Base-by-base conservation (phyloP, 2,329 filamentous ascomycete genomes). In the Microdochium nivale region DNA sequence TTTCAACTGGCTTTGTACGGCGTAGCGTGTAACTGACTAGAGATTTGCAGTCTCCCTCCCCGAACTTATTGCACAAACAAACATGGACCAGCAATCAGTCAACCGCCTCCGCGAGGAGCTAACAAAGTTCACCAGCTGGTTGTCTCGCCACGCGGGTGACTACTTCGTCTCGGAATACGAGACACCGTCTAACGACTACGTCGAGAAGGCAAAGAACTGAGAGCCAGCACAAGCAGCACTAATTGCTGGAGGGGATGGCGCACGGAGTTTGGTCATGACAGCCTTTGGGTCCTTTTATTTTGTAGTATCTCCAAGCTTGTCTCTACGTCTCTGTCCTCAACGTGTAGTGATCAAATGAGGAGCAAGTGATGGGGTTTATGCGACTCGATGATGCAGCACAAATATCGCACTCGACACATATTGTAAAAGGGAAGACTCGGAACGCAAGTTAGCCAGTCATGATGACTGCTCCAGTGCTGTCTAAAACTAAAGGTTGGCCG, bases 1-100 rank as follows among this genome's bases (percentile, higher is more conserved):
- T 48, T 24, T 19, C 23, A 47, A 46, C 7, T 43, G n/a, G n/a
- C n/a, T n/a, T n/a, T n/a, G n/a, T n/a, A 32, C 8, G 3, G 33
- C 9, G 7, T n/a, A 21, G 50, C 23, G 14, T 30, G 3, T 49
- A 25, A 25, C 58, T 62, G 52, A 58, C 49, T 47, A 11, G 40
- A 50, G 52, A 7, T 59, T n/a, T 30, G 27, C 27, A 96, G 92
- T 95, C 3, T 87, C 87, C 1, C 83, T 97, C 60, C 92, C 94
- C 0, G 94, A 99, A 65, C 83, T 97, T 40, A 84, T 97, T 55
- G 91, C 91, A 3, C 94, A 99, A 67, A 99, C 94, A 50, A 97
- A 97, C 70, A 96, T 99, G 90, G 94, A 97, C 63, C 78, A 86
- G 50, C 90, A 95, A 66, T 91, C 90, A 2, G 89, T 96, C 43